A percentile compares a stretch with the other conserved stretches of the same genome.
Evolutionary conservation across 2,329 filamentous ascomycete species (phyloP).

Genomic region (Penicillium capsulatum): DNA sequence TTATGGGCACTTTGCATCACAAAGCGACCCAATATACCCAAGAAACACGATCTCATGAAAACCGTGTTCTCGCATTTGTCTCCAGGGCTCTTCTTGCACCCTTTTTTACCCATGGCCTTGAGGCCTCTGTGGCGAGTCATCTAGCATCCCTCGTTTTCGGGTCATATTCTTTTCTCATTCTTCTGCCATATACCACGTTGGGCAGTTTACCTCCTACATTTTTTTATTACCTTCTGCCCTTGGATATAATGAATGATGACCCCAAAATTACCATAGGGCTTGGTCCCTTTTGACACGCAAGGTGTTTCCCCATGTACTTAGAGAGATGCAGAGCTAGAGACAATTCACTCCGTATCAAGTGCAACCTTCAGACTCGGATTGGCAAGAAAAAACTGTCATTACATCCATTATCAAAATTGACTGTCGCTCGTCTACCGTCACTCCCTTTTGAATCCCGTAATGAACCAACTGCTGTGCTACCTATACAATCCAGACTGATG

Average conservation of each 20-base stretch:
- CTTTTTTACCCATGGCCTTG: no score
- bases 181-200: conserved; percentile 19
- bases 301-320: no score
- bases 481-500: no score
- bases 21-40: conserved; percentile 14
- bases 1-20: neutral
- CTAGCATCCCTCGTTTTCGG: conserved; percentile 9
- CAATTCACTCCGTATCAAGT: no score
- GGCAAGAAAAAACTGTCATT: conserved; percentile 21
- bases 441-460: conserved; percentile 12
- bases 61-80: neutral
- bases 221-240: conserved; percentile 13
- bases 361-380: neutral
- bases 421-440: conserved; percentile 15
- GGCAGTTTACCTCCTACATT: conserved; percentile 13
- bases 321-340: no score
- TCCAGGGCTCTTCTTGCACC: conserved; percentile 1
- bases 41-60: neutral
- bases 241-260: conserved; percentile 26
- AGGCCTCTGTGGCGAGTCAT: conserved; percentile 2
- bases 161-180: conserved; percentile 8
- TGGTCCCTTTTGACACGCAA: conserved; percentile 1
- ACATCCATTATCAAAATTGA: conserved; percentile 30
- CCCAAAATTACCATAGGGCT: conserved; percentile 5
- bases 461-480: no score